Base-by-base conservation (phyloP, 1,139 yeast genomes). In the Saccharomycopsis hybrid region DNA sequence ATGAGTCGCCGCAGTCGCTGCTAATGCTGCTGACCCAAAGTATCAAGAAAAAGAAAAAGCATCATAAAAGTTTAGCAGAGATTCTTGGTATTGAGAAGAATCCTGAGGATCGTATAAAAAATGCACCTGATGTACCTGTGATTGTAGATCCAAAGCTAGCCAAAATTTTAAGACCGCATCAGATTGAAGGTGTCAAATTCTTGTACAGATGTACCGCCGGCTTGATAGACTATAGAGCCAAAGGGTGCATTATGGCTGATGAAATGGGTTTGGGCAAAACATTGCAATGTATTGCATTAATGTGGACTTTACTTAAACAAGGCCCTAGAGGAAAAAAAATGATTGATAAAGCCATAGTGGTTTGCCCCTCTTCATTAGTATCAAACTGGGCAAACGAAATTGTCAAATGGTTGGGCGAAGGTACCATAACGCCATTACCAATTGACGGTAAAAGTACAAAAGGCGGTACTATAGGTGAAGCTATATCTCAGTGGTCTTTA, bases 231-330 rank as follows among this genome's bases (percentile, higher is more conserved):
- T 79, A 89, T 1, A 74, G 82, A 41, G 97, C 97, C 0, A 81
- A 84, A 62, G 99, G 99, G 1, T 92, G 98, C 63, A 94, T 92
- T 50, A 92, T 92, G 98, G 99, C 99, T 0, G 99, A 92, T 69
- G 99, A 89, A 68, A 92, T 92, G 98, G 98, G 98, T 2, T 73
- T 92, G 43, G 98, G 98, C 29, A 92, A 92, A 63, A 92, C 99
- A 0, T 72, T 92, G 42, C 99, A 92, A 65, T 94, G 98, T 64
- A 76, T 92, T 44, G 76, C 97, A 0, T 72, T 92, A 41, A 77
- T 92, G 87, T 92, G 98, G 98, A 92, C 98, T 0, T 66, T 92
- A 49, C 71, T 92, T 44, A 80, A 77, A 56, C 99, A 92, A 64
- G 84, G 96, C 18, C 97, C 98, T 0, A 77, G 92, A 51, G 97